phyloP scores from a whole-genome alignment of 1,139 yeast genomes.

The Candida tetrigidarum region DNA sequence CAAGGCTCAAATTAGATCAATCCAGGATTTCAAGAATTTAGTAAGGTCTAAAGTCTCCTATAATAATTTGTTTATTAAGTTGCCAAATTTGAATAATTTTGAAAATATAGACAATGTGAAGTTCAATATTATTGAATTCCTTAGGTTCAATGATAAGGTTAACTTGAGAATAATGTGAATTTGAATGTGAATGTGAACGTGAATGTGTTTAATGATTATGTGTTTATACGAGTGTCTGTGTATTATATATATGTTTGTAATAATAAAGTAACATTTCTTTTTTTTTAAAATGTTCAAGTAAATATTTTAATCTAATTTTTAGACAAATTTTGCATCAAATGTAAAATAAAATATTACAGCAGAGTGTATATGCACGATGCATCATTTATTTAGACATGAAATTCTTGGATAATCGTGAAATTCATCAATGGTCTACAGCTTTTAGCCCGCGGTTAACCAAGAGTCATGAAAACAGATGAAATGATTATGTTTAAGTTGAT shows the following conservation, averaged over 20 bases:
- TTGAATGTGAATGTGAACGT: too few species aligned
- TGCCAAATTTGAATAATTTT: conserved; percentile 28
- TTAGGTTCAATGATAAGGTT: conserved; percentile 19
- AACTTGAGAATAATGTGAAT: conserved; percentile 11
- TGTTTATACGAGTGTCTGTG: not conserved
- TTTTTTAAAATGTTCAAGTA: too few species aligned
- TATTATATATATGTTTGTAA: not conserved
- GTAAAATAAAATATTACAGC: not conserved
- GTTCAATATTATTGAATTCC: conserved; percentile 27
- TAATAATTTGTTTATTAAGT: conserved; percentile 32
- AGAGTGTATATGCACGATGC: not conserved
- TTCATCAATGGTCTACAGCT: too few species aligned
- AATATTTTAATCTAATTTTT: too few species aligned
- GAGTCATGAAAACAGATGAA: too few species aligned
- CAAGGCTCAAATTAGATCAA: conserved; percentile 27
- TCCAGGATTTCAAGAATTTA: conserved; percentile 32
- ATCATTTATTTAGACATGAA: too few species aligned
- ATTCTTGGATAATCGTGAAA: too few species aligned
- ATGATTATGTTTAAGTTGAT: too few species aligned
- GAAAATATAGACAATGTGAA: conserved; percentile 32
- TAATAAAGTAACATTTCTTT: not conserved
- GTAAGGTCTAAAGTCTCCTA: conserved; percentile 28
- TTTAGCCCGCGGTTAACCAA: too few species aligned
- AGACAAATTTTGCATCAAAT: not conserved
- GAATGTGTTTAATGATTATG: not conserved